A percentile compares a stretch with the other conserved stretches of the same genome.
phyloP scores from a whole-genome alignment of 345 rosid genomes.

The Raphanus sativus region DNA sequence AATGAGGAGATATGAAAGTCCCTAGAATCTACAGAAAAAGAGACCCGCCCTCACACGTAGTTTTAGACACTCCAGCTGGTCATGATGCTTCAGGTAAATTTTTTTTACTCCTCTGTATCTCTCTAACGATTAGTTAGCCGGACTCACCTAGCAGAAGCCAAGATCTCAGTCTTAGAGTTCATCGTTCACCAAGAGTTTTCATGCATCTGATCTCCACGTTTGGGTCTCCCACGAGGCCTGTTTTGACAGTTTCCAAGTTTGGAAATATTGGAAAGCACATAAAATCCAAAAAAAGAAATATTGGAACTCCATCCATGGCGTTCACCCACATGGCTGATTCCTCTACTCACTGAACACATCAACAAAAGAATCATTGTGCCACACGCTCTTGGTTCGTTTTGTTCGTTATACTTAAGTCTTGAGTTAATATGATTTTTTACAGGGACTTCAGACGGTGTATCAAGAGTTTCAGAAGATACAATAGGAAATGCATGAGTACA shows the following conservation, averaged over 20 bases:
- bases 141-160: background rate
- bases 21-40: background rate
- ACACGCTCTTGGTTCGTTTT: background rate
- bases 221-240: conserved; percentile 27
- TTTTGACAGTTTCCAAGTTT: conserved; percentile 67
- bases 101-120: too few species aligned
- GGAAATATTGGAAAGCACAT: conserved; percentile 71
- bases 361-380: background rate
- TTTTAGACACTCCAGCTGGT: background rate
- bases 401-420: background rate
- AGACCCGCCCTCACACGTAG: background rate
- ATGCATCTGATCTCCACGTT: conserved; percentile 27
- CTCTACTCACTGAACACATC: background rate
- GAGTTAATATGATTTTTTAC: background rate
- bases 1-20: background rate
- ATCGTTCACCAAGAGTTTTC: conserved; percentile 36
- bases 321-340: background rate
- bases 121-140: conserved; percentile 1
- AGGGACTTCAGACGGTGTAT: conserved; percentile 76
- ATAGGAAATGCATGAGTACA: conserved; percentile 64
- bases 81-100: too few species aligned
- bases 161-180: conserved; percentile 28
- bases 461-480: conserved; percentile 68
- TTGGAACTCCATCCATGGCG: background rate
- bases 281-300: conserved; percentile 54